Evolutionary conservation across 106 monocot genomes (phyloP), one percentile per base, ranked within the genome.

Genomic region (Alisma plantagoaquatica): DNA sequence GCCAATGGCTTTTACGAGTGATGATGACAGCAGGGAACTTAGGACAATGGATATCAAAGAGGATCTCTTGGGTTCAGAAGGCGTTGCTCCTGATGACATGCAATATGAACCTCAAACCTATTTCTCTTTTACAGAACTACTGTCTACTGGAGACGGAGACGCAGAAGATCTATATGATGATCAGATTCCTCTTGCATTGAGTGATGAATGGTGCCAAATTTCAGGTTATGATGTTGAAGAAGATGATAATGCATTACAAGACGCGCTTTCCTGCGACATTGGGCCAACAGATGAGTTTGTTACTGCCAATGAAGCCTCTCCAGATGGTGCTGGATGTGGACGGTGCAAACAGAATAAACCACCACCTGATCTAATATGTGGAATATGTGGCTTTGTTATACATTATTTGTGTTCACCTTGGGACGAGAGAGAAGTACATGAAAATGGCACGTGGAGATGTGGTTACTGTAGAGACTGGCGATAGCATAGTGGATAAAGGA

Each of bases 51-150:
- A 50, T 23, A n/a, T n/a, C n/a, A n/a, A n/a, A n/a, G n/a, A n/a
- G n/a, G n/a, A n/a, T n/a, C n/a, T n/a, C n/a, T n/a, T n/a, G n/a
- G n/a, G n/a, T n/a, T 43, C 19, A 6, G 63, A 54, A 20, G 51
- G 46, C 57, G 73, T 26, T 5, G 55, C 23, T 15, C 23, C 19
- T 19, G 73, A 43, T 53, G 70, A 50, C 54, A 77, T 61, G 41
- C 77, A 83, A 35, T 94, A 65, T 68, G 87, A 94, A 71, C 93
- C 93, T 14, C 87, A 94, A 31, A 94, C 93, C 0, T 94, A 77
- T 61, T 94, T 94, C 67, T 84, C 87, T 1, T 94, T 94, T 32
- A 81, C 66, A 0, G 87, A 94, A 33, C 33, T 87, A 18, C 54
- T 84, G 69, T 75, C 83, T 12, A 63, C 72, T 24, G 83, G 64